phyloP scores from a whole-genome alignment of 2,329 filamentous ascomycete genomes.

The Arthroderma sp. region DNA sequence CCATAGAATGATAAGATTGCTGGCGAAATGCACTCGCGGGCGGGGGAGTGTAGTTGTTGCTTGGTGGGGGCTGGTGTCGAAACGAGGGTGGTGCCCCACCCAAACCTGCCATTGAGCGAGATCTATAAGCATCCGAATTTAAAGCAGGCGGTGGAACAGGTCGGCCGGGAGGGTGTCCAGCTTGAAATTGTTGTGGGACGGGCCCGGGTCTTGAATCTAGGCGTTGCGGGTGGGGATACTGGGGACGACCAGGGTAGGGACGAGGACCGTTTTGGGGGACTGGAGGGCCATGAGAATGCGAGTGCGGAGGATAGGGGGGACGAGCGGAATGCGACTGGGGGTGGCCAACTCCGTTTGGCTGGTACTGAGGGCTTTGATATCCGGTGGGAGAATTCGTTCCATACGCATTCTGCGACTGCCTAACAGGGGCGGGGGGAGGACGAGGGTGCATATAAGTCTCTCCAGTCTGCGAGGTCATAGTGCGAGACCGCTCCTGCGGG shows the following conservation, averaged over 20 bases:
- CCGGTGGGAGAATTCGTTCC: slow-evolving; percentile 26
- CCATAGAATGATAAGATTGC: slow-evolving; percentile 51
- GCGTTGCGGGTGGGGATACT: slow-evolving; percentile 61
- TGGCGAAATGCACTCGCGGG: slow-evolving; percentile 68
- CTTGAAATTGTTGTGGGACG: slow-evolving; percentile 39
- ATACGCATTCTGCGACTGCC: slow-evolving; percentile 34
- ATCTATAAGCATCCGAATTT: slow-evolving; percentile 75
- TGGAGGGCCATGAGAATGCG: slow-evolving; percentile 29
- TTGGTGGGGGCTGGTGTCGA: slow-evolving; percentile 51
- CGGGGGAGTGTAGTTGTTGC: slow-evolving; percentile 46
- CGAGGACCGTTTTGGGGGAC: slow-evolving; percentile 48
- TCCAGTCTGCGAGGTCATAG: slow-evolving; percentile 49
- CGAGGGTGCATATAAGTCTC: slow-evolving; percentile 31
- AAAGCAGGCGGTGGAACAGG: slow-evolving; percentile 55
- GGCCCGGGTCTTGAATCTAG: slow-evolving; percentile 48
- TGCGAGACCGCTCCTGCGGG: slow-evolving; percentile 60
- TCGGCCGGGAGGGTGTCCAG: slow-evolving; percentile 46
- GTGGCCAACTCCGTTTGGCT: slow-evolving; percentile 19
- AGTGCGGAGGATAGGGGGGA: not conserved
- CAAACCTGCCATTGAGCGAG: slow-evolving; percentile 76
- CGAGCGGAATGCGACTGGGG: slow-evolving; percentile 15
- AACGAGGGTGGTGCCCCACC: slow-evolving; percentile 48
- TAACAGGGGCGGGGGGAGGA: slow-evolving; percentile 21
- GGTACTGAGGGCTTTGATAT: slow-evolving; percentile 24
- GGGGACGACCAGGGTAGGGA: slow-evolving; percentile 51